A percentile compares a stretch with the other conserved stretches of the same genome.
These are phyloP conservation scores for Vaccinium darrowii DNA, from an alignment of 148 eudicot genomes.

Conservation along the genomic window DNA sequence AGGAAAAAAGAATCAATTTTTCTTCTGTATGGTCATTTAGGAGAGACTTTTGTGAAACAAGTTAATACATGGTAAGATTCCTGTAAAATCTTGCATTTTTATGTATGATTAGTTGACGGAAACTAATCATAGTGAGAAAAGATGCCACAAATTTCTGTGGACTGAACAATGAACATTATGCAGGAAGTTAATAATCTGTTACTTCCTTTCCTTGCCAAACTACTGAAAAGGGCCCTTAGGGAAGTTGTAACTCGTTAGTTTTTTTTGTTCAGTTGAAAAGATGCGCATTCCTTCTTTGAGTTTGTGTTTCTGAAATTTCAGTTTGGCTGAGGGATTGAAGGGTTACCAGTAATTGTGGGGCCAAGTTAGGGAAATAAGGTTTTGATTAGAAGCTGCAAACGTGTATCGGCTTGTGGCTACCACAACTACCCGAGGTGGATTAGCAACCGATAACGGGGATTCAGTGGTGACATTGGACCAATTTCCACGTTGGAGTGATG, in stretches of 20 bases:
- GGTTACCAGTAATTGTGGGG: background rate
- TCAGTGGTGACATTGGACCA: slow-evolving; percentile 83
- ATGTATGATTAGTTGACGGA: background rate
- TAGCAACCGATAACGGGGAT: slow-evolving; percentile 75
- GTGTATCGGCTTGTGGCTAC: slow-evolving; percentile 43
- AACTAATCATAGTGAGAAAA: too few relatives aligned
- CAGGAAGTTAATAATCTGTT: background rate
- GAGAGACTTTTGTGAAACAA: background rate
- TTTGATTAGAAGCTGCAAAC: slow-evolving; percentile 22
- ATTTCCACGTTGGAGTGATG: slow-evolving; percentile 92
- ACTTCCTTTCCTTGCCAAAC: background rate
- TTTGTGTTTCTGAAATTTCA: slow-evolving; percentile 10
- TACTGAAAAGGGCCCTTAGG: background rate
- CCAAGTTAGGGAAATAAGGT: background rate
- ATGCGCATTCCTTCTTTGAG: background rate
- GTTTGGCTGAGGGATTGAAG: slow-evolving; percentile 27
- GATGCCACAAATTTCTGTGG: too few relatives aligned
- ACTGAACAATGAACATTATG: background rate
- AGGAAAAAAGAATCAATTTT: background rate
- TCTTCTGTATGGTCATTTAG: background rate
- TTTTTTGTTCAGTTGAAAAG: too few relatives aligned
- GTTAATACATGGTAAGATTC: background rate
- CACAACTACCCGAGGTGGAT: slow-evolving; percentile 62
- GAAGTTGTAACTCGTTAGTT: background rate
- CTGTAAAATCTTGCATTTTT: background rate